Conservation (phyloP, 306 rosid species). For the Ceratonia siliqua region DNA sequence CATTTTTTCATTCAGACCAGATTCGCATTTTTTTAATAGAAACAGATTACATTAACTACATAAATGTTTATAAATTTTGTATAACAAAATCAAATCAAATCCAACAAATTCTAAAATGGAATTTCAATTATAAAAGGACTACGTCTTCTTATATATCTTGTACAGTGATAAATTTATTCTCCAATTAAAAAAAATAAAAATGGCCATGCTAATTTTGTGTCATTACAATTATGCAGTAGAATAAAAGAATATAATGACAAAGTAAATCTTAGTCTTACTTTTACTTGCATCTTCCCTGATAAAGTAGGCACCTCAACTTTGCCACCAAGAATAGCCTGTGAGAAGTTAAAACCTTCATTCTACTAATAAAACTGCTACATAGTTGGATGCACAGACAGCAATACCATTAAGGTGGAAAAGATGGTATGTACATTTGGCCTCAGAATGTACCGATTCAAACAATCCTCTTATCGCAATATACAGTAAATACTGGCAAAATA, state of each 20-base stretch:
- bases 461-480: not conserved
- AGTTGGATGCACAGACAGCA: not conserved
- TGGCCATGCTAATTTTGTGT: slow-evolving; percentile 29
- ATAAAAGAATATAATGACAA: not conserved
- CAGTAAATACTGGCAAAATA: not conserved
- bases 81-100: not conserved
- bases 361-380: not conserved
- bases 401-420: slow-evolving; percentile 10
- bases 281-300: slow-evolving; percentile 66
- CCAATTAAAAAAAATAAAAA: slow-evolving; percentile 15
- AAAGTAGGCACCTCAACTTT: slow-evolving; percentile 83
- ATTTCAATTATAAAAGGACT: no score
- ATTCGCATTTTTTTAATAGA: not conserved
- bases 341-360: slow-evolving; percentile 26
- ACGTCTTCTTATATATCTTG: no score
- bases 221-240: slow-evolving; percentile 49
- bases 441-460: not conserved
- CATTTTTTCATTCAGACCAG: not conserved
- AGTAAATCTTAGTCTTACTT: slow-evolving; percentile 50
- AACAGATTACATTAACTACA: not conserved
- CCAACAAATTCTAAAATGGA: not conserved
- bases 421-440: not conserved
- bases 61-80: not conserved
- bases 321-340: slow-evolving; percentile 92
- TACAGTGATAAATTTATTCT: slow-evolving; percentile 22